Base-by-base conservation (phyloP, 2,329 filamentous ascomycete genomes). In the Calycina herbarum region DNA sequence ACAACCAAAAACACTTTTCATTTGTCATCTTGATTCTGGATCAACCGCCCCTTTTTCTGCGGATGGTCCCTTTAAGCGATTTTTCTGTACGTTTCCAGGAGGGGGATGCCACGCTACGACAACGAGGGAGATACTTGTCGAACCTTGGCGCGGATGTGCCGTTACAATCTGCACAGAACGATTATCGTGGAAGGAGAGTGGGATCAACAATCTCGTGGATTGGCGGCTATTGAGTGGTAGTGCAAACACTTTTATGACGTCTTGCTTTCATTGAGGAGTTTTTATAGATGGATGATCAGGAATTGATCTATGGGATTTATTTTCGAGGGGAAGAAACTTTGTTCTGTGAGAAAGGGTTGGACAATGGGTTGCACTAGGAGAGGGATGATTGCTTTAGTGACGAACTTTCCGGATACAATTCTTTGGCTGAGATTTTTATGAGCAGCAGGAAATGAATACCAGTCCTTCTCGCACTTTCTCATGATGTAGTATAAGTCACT, bases 1-100 rank as follows among this genome's bases (percentile, higher is more conserved):
- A 20, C 56, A 24, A 63, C 24, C 61, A 62, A 11, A 45, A n/a
- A 48, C 20, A 54, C 45, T 63, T 54, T 57, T 57, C 51, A 60
- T 63, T 63, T 45, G 24, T 63, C 54, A 24, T 57, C 17, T 60
- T 29, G 15, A 20, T 59, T 40, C 40, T 40, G 38, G 24, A 5
- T 42, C 58, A 42, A 27, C 33, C 35, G 4, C 24, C 17, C 58
- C 31, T 29, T 17, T 15, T 27, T 45, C 38, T 60, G n/a, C 20
- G 24, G 38, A 27, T 27, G 58, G 58, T 45, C 15, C 48, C 48
- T 60, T 45, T 45, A 60, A 45, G 35, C 58, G 58, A 60, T 40
- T 45, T 17, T 27, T 29, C n/a, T 57, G n/a, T 42, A 45, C 58
- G 35, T 60, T 59, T 59, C 57, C 45, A 51, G 29, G 57, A 35